Percentiles rank a stretch among this genome's conserved stretches.
phyloP scores from a whole-genome alignment of 2,329 filamentous ascomycete species.

The Fusarium dimerum region DNA sequence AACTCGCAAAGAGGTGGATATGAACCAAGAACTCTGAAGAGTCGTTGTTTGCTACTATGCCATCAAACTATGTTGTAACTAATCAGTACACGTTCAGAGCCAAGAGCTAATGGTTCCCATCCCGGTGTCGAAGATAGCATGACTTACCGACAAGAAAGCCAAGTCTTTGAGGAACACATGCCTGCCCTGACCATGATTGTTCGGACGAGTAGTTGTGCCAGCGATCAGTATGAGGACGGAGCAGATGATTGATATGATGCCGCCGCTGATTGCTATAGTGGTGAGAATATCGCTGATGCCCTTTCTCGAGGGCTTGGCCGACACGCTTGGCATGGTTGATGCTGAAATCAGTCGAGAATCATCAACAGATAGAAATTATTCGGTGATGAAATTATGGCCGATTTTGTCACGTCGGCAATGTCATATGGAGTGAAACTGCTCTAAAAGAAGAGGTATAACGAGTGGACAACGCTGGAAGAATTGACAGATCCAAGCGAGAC shows the following conservation, averaged over 20 bases:
- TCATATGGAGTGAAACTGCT: no score
- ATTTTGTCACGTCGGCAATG: no score
- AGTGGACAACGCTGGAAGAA: no score
- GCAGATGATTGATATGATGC: slow-evolving; percentile 20
- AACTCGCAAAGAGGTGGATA: slow-evolving; percentile 27
- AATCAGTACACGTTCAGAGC: slow-evolving; percentile 1
- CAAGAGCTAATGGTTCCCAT: no score
- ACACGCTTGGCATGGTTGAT: slow-evolving; percentile 13
- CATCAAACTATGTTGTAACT: slow-evolving; percentile 22
- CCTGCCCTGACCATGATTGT: slow-evolving; percentile 8
- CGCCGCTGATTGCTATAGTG: slow-evolving; percentile 21
- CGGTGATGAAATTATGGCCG: no score
- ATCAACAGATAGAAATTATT: no score
- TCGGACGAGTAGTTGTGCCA: slow-evolving; percentile 22
- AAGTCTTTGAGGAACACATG: slow-evolving; percentile 24
- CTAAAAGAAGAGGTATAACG: no score
- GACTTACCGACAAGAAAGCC: slow-evolving; percentile 28
- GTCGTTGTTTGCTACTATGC: slow-evolving; percentile 28
- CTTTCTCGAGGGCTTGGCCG: slow-evolving; percentile 18
- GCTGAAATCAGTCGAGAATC: no score
- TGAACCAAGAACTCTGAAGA: slow-evolving; percentile 28
- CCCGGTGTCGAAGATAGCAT: background rate
- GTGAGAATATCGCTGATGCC: slow-evolving; percentile 17
- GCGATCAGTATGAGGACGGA: slow-evolving; percentile 21
- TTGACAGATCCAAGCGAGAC: no score